Evolutionary conservation across 352 stramenopile species (phyloP).

Genomic region (Globisporangium camurandrum): DNA sequence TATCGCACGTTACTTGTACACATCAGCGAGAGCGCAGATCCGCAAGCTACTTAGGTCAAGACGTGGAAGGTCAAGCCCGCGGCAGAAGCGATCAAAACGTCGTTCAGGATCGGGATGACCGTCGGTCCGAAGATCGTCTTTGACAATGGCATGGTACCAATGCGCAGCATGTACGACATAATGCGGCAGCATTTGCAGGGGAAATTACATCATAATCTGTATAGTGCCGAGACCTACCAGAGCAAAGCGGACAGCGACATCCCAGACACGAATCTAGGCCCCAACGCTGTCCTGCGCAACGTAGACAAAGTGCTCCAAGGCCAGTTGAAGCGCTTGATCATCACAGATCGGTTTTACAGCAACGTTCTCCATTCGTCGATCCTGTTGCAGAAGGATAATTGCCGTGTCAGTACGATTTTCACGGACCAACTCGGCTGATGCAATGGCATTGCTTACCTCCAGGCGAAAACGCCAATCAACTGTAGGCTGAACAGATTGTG

Average conservation of each 20-base stretch:
- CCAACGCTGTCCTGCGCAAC: background rate
- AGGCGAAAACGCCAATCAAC: too few species aligned
- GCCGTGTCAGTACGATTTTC: too few species aligned
- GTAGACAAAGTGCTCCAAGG: background rate
- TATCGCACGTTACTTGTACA: conserved; percentile 13
- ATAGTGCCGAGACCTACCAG: background rate
- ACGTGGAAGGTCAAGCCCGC: conserved; percentile 1
- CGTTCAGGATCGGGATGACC: background rate
- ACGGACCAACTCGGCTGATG: too few species aligned
- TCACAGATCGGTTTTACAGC: background rate
- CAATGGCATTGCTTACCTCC: too few species aligned
- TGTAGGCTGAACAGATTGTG: too few species aligned
- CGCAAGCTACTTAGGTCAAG: background rate
- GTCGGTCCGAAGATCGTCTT: background rate
- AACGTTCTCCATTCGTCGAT: background rate
- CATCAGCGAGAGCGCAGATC: background rate
- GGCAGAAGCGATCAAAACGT: background rate
- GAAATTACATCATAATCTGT: background rate
- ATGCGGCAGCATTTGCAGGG: too few species aligned
- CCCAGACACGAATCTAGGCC: background rate
- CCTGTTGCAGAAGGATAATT: background rate
- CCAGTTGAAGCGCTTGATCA: background rate
- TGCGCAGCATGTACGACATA: too few species aligned
- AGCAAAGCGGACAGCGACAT: background rate
- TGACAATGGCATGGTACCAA: too few species aligned